A percentile compares a stretch with the other conserved stretches of the same genome.
Conservation (phyloP, 2,329 filamentous ascomycete genomes). For the Aspergillus sp. region DNA sequence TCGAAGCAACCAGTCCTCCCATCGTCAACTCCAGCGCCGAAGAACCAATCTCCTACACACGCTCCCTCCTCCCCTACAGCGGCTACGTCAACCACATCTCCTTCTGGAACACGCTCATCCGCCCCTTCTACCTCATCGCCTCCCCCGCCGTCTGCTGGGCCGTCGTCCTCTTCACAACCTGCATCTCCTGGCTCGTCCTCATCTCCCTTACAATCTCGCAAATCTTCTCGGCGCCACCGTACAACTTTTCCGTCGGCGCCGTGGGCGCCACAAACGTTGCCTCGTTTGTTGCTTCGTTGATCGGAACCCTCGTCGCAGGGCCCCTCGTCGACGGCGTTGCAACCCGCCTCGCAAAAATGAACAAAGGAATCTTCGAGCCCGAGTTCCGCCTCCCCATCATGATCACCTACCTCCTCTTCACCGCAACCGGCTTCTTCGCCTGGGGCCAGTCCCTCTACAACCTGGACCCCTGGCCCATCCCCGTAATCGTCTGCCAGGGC, state of each 20-base stretch:
- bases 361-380: constrained; percentile 44
- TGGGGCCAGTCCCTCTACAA: constrained; percentile 36
- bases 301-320: constrained; percentile 39
- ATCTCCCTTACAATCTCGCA: constrained; percentile 40
- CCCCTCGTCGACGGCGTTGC: constrained; percentile 42
- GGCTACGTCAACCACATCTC: constrained; percentile 46
- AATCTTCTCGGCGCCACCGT: constrained; percentile 44
- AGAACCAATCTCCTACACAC: constrained; percentile 29
- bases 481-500: constrained; percentile 43
- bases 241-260: constrained; percentile 41
- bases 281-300: constrained; percentile 40
- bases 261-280: constrained; percentile 41
- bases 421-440: constrained; percentile 44
- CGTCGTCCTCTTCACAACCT: constrained; percentile 30
- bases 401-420: constrained; percentile 40
- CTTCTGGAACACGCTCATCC: constrained; percentile 43
- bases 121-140: constrained; percentile 41
- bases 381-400: constrained; percentile 48
- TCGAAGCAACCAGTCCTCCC: constrained; percentile 23
- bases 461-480: constrained; percentile 37
- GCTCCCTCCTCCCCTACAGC: constrained; percentile 41
- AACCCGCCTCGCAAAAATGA: constrained; percentile 38
- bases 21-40: constrained; percentile 16
- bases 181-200: constrained; percentile 39
- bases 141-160: constrained; percentile 47